phyloP scores from a whole-genome alignment of 768 basidiomycete genomes.

The Pholiota conissans region DNA sequence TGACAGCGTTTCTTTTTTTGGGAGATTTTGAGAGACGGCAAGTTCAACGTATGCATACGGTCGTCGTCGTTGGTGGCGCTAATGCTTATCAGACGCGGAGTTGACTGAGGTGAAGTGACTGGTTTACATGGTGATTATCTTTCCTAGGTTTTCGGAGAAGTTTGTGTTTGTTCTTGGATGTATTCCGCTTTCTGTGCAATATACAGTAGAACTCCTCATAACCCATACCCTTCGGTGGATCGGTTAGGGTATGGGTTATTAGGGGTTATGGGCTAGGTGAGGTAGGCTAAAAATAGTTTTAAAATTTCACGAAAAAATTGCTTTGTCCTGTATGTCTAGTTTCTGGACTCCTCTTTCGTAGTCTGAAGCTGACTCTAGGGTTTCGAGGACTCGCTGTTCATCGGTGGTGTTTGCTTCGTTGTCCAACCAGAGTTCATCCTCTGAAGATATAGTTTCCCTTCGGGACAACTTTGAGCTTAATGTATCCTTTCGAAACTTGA shows the following conservation, averaged over 20 bases:
- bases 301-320: too few relatives aligned
- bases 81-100: neutral
- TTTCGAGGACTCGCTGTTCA: slow-evolving; percentile 12
- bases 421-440: slow-evolving; percentile 17
- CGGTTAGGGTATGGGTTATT: too few relatives aligned
- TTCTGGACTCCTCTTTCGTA: neutral
- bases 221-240: too few relatives aligned
- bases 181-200: neutral
- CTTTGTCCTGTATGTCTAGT: too few relatives aligned
- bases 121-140: neutral
- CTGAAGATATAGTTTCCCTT: slow-evolving; percentile 11
- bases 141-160: neutral
- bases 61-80: neutral
- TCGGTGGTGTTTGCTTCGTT: slow-evolving; percentile 16
- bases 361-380: slow-evolving; percentile 26
- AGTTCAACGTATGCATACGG: too few relatives aligned
- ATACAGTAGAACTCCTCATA: too few relatives aligned
- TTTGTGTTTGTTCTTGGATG: neutral
- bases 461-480: neutral
- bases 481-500: neutral
- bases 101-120: neutral
- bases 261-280: too few relatives aligned
- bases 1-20: too few relatives aligned
- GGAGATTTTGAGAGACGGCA: too few relatives aligned
- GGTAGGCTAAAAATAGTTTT: too few relatives aligned